Base-by-base conservation (phyloP, 108 stramenopile genomes). In the Epipyxis sp. region DNA sequence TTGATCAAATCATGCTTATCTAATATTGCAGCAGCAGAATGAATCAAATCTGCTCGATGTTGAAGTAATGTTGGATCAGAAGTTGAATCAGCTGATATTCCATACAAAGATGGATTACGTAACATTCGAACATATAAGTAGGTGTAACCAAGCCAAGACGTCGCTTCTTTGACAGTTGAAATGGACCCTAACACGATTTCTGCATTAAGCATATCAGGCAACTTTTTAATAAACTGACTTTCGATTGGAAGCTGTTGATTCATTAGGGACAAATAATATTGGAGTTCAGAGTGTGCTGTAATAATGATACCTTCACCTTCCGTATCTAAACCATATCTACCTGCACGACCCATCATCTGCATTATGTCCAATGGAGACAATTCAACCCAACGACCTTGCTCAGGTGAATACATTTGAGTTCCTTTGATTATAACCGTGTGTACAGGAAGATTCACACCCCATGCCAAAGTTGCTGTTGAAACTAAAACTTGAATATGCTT, bases 361-460 rank as follows among this genome's bases (percentile, higher is more conserved):
- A 96, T 69, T 6, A 99, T 91, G 82, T 99, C 98, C 59, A 97
- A 90, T 20, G 95, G 97, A 80, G 91, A 93, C 0, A 99, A 87
- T 88, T 99, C 98, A n/a, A 92, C 92, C 98, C 98, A 99, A 0
- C 91, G 82, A 1, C 98, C 98, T 83, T 95, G 92, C 76, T 90
- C 89, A 0, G 98, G 98, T 76, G 95, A 92, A 85, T 99, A 99
- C 72, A 99, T 94, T 82, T 99, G 97, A 32, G 98, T 99, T n/a
- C 98, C 98, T 79, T 96, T 97, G 84, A 99, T 97, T 76, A 99
- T 97, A 37, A 99, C 98, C 10, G 97, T 95, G 86, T 97, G 97
- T 0, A 96, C 97, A 32, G 98, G 98, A 16, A 99, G 86, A 81
- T 99, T 99, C 25, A 99, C 98, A 44, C 98, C 98, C 98, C 98